phyloP scores from a whole-genome alignment of 441 rosid species.

The Croton setiger region DNA sequence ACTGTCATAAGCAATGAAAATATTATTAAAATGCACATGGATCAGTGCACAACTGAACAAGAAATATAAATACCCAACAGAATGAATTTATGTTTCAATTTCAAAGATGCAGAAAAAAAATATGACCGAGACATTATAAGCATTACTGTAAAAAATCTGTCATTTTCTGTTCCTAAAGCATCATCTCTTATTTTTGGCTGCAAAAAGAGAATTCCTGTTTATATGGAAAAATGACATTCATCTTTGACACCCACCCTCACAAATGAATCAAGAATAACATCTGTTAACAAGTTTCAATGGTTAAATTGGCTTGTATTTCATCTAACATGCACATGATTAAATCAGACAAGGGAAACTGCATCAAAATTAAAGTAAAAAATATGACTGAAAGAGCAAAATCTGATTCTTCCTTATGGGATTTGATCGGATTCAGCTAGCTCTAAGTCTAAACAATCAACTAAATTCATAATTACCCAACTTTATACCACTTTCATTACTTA shows the following conservation, averaged over 20 bases:
- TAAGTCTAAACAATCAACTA: neutral
- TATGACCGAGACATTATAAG: too few species aligned
- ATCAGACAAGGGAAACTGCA: neutral
- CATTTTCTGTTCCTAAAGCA: too few species aligned
- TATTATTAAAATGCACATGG: too few species aligned
- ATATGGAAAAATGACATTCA: neutral
- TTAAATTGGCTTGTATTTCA: neutral
- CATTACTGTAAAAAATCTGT: too few species aligned
- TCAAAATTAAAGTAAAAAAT: neutral
- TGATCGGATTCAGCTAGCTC: neutral
- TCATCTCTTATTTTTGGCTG: too few species aligned
- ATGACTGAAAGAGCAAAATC: neutral
- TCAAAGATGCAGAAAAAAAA: too few species aligned
- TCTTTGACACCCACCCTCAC: neutral
- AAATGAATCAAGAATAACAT: neutral
- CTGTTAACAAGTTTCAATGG: neutral
- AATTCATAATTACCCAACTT: neutral
- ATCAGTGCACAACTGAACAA: too few species aligned
- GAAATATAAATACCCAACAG: too few species aligned
- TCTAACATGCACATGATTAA: neutral
- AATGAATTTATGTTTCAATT: too few species aligned
- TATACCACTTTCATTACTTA: neutral
- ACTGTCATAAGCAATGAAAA: conserved; percentile 26
- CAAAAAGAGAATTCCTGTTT: too few species aligned
- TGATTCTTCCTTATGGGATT: neutral